Conservation (phyloP, 495 filamentous ascomycete species). For the Penicillium bovifimosum region DNA sequence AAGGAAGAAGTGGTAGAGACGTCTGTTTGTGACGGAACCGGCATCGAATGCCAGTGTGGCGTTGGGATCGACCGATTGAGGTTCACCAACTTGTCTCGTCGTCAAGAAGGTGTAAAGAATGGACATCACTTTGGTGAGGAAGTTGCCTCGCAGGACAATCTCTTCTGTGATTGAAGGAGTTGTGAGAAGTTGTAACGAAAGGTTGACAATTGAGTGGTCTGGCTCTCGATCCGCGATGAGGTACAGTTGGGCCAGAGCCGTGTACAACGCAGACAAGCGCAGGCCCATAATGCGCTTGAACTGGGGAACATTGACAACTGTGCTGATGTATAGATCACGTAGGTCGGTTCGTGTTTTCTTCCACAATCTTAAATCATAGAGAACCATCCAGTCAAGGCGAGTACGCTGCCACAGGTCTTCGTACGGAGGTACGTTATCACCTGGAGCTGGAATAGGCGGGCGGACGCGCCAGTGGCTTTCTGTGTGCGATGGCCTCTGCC, state of each 20-base stretch:
- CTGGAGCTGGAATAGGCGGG: constrained; percentile 54
- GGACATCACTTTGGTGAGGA: constrained; percentile 87
- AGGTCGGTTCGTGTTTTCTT: constrained; percentile 88
- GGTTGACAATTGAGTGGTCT: constrained; percentile 96
- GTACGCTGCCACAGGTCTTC: constrained; percentile 86
- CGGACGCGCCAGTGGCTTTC: constrained; percentile 84
- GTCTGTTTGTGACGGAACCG: constrained; percentile 85
- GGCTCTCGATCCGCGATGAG: constrained; percentile 94
- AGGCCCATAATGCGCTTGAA: constrained; percentile 96
- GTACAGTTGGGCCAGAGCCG: constrained; percentile 86
- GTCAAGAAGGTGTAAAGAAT: constrained; percentile 97
- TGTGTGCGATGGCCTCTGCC: constrained; percentile 39
- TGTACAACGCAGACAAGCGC: constrained; percentile 89
- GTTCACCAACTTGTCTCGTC: constrained; percentile 89
- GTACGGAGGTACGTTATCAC: constrained; percentile 56
- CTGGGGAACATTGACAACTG: constrained; percentile 86
- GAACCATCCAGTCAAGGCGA: constrained; percentile 87
- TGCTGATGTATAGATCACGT: constrained; percentile 91
- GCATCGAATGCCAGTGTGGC: constrained; percentile 87
- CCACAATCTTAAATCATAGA: constrained; percentile 96
- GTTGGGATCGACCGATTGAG: constrained; percentile 74
- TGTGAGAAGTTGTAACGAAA: constrained; percentile 92
- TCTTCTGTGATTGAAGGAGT: constrained; percentile 94
- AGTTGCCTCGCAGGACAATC: constrained; percentile 91
- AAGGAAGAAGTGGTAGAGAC: constrained; percentile 95